Base-by-base conservation (phyloP, 257 asterid species). In the Penstemon eatonii region DNA sequence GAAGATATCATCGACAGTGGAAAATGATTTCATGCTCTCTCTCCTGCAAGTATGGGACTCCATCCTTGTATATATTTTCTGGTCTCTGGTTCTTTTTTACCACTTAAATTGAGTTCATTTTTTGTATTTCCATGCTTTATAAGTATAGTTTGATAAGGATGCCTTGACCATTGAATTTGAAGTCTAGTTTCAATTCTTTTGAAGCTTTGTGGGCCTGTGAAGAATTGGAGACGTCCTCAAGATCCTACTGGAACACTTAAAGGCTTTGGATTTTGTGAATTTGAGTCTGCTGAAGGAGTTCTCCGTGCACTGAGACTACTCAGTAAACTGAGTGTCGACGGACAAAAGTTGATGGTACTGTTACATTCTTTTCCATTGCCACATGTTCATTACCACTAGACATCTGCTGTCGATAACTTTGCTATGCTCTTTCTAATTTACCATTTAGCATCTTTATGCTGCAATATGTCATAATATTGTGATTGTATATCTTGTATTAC, bases 151-250 rank as follows among this genome's bases (percentile, higher is more conserved):
- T 58, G 15, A 44, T 50, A 39, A 5, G 62, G 65, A 40, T 70
- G 56, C 37, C 60, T 61, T 71, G 57, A 47, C 73, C 47, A 65
- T 52, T 41, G 66, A 66, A 44, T 40, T 52, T 41, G 66, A 66
- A 44, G 44, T 76, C 80, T 79, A 62, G 69, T 74, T 40, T 70
- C 56, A 11, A 69, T 43, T 38, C 72, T 76, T 83, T 63, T 81
- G 77, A 77, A 94, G 99, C 96, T 91, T 36, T 94, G 99, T 71
- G 97, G 99, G 66, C 96, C 95, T 39, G 96, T 94, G 50, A 91
- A 88, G 89, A 91, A 81, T 86, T 94, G 99, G 99, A 94, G 89
- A 62, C 97, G 97, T 52, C 89, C 96, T 76, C 97, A 94, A 78
- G 94, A 84, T 79, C 96, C 99, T 9, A 77, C 97, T 65, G 99